Base-by-base conservation (phyloP, 2,329 filamentous ascomycete species). In the Zasmidium angulare region DNA sequence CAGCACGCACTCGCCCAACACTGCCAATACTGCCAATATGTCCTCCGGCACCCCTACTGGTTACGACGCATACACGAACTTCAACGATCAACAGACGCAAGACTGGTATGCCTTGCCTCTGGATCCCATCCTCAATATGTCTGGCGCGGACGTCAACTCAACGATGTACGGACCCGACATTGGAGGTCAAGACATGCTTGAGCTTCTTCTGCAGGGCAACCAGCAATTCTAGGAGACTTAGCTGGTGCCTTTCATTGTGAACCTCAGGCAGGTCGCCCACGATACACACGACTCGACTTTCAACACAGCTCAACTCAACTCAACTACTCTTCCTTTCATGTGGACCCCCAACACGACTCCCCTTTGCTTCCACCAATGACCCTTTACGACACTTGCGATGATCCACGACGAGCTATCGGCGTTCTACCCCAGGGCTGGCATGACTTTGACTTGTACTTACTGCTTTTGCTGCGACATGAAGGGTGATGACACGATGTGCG, bases 91-190 rank as follows among this genome's bases (percentile, higher is more conserved):
- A 58, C 79, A 81, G 46, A 17, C 12, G 12, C 36, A 43, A 17
- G 84, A 86, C 70, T 87, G 85, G 85, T 77, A 87, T 53, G 81
- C 84, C 0, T 69, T 87, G n/a, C 84, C 84, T 1, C 75, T 87
- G 2, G 84, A 87, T 69, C 82, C 84, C 47, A 79, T 87, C 60
- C 79, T 86, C 55, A 80, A 81, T 63, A 81, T 84, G 66, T 81
- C 81, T 63, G 81, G 82, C 67, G 79, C 82, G 1, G 83, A 85
- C 55, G 84, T 86, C 21, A 84, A 81, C 20, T 76, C 79, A 67
- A 81, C 79, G 26, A 78, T 79, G 47, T 82, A 81, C 72, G 85
- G 85, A 0, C 84, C 84, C n/a, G 84, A 91, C 86, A 72, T 89
- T 81, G 76, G 88, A 77, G 63, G 78, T 1, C 74, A 78, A 64